These are phyloP conservation scores for Claviceps humidiphila DNA, from an alignment of 2,329 filamentous ascomycete genomes.

Conservation along the genomic window DNA sequence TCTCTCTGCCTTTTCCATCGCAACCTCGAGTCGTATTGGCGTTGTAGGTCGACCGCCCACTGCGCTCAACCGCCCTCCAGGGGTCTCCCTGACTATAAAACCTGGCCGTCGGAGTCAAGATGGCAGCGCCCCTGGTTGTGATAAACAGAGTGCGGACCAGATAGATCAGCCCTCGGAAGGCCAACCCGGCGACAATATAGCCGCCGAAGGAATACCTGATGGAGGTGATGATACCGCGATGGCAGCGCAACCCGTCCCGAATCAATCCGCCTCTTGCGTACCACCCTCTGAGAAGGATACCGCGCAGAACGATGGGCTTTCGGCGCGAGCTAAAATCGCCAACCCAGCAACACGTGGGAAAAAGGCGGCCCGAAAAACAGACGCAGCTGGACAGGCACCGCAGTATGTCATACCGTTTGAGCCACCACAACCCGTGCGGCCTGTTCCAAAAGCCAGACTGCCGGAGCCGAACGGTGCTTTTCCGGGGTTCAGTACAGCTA, in stretches of 20 bases:
- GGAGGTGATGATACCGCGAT: background rate
- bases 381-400: conserved; percentile 36
- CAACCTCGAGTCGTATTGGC: conserved; percentile 4
- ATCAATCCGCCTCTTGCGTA: background rate
- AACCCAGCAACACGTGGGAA: conserved; percentile 40
- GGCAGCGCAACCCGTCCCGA: background rate
- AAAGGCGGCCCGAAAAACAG: conserved; percentile 37
- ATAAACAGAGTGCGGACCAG: background rate
- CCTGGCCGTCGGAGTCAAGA: background rate
- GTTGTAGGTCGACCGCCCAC: conserved; percentile 1
- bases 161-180: background rate
- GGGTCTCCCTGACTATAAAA: background rate
- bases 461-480: conserved; percentile 12
- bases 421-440: conserved; percentile 10
- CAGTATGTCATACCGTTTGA: conserved; percentile 27
- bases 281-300: background rate
- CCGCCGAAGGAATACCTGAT: background rate
- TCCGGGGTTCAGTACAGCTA: conserved; percentile 34
- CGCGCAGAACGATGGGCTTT: background rate
- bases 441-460: background rate
- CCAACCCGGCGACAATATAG: background rate
- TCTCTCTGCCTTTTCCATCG: conserved; percentile 9
- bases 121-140: background rate
- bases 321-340: conserved; percentile 14
- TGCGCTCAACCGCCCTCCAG: conserved; percentile 1